phyloP scores from a whole-genome alignment of 1,139 yeast species.

The Zygosaccharomyces pseudobailii region DNA sequence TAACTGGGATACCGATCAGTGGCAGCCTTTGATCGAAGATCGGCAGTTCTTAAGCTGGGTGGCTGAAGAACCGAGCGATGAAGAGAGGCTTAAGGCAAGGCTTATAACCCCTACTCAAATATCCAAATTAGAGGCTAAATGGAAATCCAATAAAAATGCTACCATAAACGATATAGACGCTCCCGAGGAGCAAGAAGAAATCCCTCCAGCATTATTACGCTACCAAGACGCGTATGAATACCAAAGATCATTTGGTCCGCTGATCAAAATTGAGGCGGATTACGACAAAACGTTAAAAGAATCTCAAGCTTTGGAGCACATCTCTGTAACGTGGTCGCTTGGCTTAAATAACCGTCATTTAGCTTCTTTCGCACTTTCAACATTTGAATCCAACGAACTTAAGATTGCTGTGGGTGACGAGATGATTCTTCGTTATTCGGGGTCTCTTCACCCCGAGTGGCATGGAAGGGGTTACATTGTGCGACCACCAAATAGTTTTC shows the following conservation, averaged over 20 bases:
- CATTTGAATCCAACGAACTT: slow-evolving; percentile 60
- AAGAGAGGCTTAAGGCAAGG: slow-evolving; percentile 52
- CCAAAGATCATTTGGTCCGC: slow-evolving; percentile 80
- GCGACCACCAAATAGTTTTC: slow-evolving; percentile 61
- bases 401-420: slow-evolving; percentile 88
- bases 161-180: slow-evolving; percentile 54
- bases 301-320: slow-evolving; percentile 70
- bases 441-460: slow-evolving; percentile 55
- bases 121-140: slow-evolving; percentile 67
- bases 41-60: slow-evolving; percentile 79
- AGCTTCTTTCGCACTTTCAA: slow-evolving; percentile 65
- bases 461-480: slow-evolving; percentile 68
- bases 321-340: slow-evolving; percentile 69
- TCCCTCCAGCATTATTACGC: slow-evolving; percentile 68
- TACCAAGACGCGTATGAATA: slow-evolving; percentile 83
- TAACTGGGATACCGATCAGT: slow-evolving; percentile 82
- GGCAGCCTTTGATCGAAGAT: slow-evolving; percentile 85
- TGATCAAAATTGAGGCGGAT: slow-evolving; percentile 77
- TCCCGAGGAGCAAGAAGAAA: slow-evolving; percentile 52
- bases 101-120: slow-evolving; percentile 62
- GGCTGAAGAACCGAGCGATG: slow-evolving; percentile 63
- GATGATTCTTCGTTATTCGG: slow-evolving; percentile 58
- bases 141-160: slow-evolving; percentile 71
- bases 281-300: slow-evolving; percentile 72
- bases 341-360: slow-evolving; percentile 62